Percentiles rank a stretch among this genome's conserved stretches.
phyloP scores from a whole-genome alignment of 2,329 filamentous ascomycete genomes.

The Paecilomyces sp. region DNA sequence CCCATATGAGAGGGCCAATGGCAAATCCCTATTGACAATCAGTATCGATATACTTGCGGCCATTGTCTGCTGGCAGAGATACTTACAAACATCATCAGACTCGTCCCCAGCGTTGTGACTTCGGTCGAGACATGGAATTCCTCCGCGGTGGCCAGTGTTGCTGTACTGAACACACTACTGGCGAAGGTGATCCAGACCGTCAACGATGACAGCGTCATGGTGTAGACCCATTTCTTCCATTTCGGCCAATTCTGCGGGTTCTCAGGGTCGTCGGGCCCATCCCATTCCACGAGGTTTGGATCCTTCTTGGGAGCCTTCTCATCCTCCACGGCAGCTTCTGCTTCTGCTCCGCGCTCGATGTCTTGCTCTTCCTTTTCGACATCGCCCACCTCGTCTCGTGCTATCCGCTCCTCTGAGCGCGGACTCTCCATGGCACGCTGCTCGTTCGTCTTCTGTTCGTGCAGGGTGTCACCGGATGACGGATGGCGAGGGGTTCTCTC shows the following conservation, averaged over 20 bases:
- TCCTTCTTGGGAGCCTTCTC: slow-evolving; percentile 12
- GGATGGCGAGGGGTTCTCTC: background rate
- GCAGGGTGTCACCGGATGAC: background rate
- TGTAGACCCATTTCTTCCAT: slow-evolving; percentile 35
- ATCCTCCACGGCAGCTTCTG: background rate
- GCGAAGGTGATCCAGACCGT: slow-evolving; percentile 44
- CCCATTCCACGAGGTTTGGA: slow-evolving; percentile 23
- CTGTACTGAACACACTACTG: slow-evolving; percentile 40
- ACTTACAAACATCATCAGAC: slow-evolving; percentile 38
- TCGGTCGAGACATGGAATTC: slow-evolving; percentile 41
- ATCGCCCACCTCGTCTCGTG: background rate
- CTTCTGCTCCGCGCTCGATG: background rate
- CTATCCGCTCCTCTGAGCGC: background rate
- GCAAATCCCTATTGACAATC: slow-evolving; percentile 24
- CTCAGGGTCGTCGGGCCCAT: slow-evolving; percentile 21
- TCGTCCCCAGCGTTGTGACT: slow-evolving; percentile 44
- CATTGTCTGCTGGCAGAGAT: background rate
- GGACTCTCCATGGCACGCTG: background rate
- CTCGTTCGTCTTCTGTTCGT: background rate
- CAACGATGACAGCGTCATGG: slow-evolving; percentile 33
- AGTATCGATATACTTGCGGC: background rate
- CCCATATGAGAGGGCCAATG: slow-evolving; percentile 34
- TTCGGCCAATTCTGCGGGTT: slow-evolving; percentile 21
- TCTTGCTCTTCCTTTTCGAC: background rate
- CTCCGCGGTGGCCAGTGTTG: slow-evolving; percentile 31